phyloP scores from a whole-genome alignment of 2,329 filamentous ascomycete genomes.

The Fusarium nisikadoi region DNA sequence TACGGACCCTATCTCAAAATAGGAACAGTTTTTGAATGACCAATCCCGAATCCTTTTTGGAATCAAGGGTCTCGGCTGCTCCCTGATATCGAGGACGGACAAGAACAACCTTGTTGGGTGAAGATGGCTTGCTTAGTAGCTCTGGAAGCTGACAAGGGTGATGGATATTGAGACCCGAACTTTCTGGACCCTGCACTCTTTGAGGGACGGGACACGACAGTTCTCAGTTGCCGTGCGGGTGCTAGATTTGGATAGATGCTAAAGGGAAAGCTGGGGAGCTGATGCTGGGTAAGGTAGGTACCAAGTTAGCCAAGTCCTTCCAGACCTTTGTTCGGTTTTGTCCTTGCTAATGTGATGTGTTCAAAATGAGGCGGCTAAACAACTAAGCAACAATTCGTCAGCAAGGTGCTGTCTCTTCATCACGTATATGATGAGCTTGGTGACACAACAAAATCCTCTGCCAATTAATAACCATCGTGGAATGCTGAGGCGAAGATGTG shows the following conservation, averaged over 20 bases:
- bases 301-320: neutral
- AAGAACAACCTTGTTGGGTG: conserved; percentile 29
- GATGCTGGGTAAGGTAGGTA: neutral
- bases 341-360: neutral
- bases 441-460: conserved; percentile 1
- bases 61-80: neutral
- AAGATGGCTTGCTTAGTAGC: neutral
- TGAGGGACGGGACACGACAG: neutral
- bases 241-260: neutral
- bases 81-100: neutral
- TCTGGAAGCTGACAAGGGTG: neutral
- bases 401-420: conserved; percentile 3
- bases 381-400: conserved; percentile 12
- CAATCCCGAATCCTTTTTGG: neutral
- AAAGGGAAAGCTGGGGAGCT: neutral
- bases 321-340: neutral
- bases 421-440: neutral
- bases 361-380: conserved; percentile 1
- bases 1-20: neutral
- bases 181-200: neutral
- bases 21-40: neutral
- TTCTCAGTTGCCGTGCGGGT: neutral
- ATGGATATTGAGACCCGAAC: conserved; percentile 1
- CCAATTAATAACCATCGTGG: neutral
- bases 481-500: neutral